Base-by-base conservation (phyloP, 1,284 basidiomycete species). In the Neotropicomus parvogracilis region DNA sequence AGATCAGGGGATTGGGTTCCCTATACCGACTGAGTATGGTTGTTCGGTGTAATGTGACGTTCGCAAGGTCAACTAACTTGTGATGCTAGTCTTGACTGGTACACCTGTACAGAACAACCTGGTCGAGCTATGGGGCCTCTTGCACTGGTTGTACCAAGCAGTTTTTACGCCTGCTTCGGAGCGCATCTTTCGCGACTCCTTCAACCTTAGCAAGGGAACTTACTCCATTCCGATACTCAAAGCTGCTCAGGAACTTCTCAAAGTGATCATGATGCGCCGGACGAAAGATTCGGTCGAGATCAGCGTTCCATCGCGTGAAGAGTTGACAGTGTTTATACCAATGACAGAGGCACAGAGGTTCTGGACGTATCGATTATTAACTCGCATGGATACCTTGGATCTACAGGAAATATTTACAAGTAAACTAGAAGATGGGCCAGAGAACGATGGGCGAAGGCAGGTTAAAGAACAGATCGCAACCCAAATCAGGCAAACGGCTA, bases 41-140 rank as follows among this genome's bases (percentile, higher is more conserved):
- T 6, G 14, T 43, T 21, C 14, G 13, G 8, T 6, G 12, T n/a
- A 16, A 5, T 29, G 14, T 37, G 48, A 16, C n/a, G 48, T 42
- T 42, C 17, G 8, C 16, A 27, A 6, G 10, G 19, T 45, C 6
- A 17, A 5, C 38, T 54, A 12, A 65, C 27, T 19, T n/a, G n/a
- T 33, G 11, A 28, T n/a, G 6, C 21, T 27, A 80, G 79, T 83
- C 48, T 65, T 83, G 31, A 82, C 79, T 0, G 81, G 81, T 3
- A 83, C 81, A 0, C 82, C 81, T 0, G 70, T 84, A 0, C 81
- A 84, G 53, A 83, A 83, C 54, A 79, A 84, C 52, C 62, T 83
- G 9, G 59, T 72, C n/a, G 81, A 83, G 57, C 66, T 83, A 10
- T 80, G 78, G 80, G 57, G 70, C 27, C 64, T 80, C 12, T 63